Base-by-base conservation (phyloP, 2,329 filamentous ascomycete species). In the Alternaria burnsii region DNA sequence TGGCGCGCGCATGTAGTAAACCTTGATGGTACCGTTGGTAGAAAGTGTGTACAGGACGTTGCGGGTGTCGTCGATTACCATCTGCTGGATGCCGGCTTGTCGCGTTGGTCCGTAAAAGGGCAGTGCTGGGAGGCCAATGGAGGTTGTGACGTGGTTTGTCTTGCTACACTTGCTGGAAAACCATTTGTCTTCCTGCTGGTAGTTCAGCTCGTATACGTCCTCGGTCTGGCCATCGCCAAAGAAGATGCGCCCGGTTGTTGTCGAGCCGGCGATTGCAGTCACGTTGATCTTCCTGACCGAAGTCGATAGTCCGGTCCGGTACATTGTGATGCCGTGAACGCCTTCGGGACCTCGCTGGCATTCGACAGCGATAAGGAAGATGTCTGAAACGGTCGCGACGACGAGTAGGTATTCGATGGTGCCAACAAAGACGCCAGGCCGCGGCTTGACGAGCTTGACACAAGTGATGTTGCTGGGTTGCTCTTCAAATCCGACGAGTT, bases 141-240 rank as follows among this genome's bases (percentile, higher is more conserved):
- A 83, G 87, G 88, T 76, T 87, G 90, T 50, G 90, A 77, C 94
- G 77, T 97, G 95, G 75, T 96, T 96, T 65, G 94, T 89, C 80
- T 94, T 97, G 61, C 90, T 89, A 76, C 92, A 96, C 67, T 91
- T 88, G 78, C 89, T 93, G 54, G 91, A 90, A 76, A 99, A 99
- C 95, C 95, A 99, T 70, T 91, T 91, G 80, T 99, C 95, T 78
- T 98, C 93, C 73, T 97, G 93, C 79, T 98, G 94, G 76, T 99
- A 99, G 69, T 91, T 94, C 55, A 99, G 86, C 79, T 99, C 95
- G 77, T 95, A 92, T 48, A 99, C 88, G 71, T 98, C 94, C 65
- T 93, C 93, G 67, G 94, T 92, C 52, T 84, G 86, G 52, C 86
- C 86, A 38, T 93, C 92, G 42, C 91, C 89, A 73, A 97, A 97